phyloP scores from a whole-genome alignment of 305 asterid genomes.

The Caryopteris hybrid region DNA sequence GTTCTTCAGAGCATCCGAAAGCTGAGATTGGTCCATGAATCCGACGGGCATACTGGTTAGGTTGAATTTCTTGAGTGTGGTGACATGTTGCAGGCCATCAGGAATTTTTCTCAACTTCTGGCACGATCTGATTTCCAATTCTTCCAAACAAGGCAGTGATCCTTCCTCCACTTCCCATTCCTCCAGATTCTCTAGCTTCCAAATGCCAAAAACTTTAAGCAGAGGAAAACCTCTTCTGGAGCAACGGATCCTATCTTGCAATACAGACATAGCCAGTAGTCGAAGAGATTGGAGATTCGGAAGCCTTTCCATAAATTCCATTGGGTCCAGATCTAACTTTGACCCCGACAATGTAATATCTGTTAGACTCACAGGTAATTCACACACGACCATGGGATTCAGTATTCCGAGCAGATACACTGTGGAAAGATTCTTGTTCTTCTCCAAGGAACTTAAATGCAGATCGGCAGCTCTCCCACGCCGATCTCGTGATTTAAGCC shows the following conservation, averaged over 20 bases:
- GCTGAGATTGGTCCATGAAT: background rate
- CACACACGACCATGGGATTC: background rate
- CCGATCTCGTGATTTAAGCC: conserved; percentile 21
- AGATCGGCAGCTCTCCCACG: conserved; percentile 7
- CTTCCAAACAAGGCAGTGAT: conserved; percentile 15
- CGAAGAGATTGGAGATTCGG: conserved; percentile 13
- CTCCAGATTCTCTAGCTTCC: conserved; percentile 19
- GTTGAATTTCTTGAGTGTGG: background rate
- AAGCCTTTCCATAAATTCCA: conserved; percentile 8
- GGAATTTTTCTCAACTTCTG: conserved; percentile 10
- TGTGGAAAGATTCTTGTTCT: conserved; percentile 6
- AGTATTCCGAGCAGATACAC: conserved; percentile 23
- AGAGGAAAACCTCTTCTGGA: conserved; percentile 4
- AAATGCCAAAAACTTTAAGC: conserved; percentile 18
- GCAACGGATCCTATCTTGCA: background rate
- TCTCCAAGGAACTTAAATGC: background rate
- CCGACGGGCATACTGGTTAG: background rate
- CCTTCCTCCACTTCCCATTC: conserved; percentile 9
- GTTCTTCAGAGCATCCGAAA: background rate
- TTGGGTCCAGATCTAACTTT: conserved; percentile 5
- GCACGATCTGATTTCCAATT: conserved; percentile 28
- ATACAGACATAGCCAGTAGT: background rate
- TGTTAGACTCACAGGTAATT: conserved; percentile 13
- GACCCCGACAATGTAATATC: conserved; percentile 22
- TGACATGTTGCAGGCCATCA: background rate